A percentile compares a stretch with the other conserved stretches of the same genome.
Conservation (phyloP, 73 alveolate genomes). For the Paramecium biaurelia region DNA sequence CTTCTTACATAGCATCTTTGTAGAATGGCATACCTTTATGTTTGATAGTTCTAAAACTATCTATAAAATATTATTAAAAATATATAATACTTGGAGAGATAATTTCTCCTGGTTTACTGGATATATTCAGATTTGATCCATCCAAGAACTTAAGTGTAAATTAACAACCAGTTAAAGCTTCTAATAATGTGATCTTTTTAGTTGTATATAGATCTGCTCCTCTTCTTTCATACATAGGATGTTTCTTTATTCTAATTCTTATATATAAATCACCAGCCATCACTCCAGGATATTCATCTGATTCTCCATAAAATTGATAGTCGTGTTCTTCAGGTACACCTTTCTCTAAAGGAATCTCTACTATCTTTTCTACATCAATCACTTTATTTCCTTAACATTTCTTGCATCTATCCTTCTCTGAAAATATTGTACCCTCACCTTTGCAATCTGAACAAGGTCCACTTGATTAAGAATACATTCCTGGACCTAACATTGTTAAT, state of each 20-base stretch:
- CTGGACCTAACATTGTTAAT: slow-evolving; percentile 79
- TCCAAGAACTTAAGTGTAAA: slow-evolving; percentile 80
- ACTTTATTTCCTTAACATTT: slow-evolving; percentile 86
- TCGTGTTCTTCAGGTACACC: slow-evolving; percentile 94
- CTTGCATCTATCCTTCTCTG: slow-evolving; percentile 87
- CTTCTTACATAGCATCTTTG: slow-evolving; percentile 48
- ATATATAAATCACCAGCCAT: slow-evolving; percentile 96
- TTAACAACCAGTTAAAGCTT: slow-evolving; percentile 88
- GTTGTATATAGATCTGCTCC: slow-evolving; percentile 91
- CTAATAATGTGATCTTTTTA: slow-evolving; percentile 82
- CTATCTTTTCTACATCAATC: slow-evolving; percentile 59
- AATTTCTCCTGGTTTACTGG: slow-evolving; percentile 87
- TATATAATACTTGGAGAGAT: slow-evolving; percentile 73
- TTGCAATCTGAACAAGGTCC: slow-evolving; percentile 91
- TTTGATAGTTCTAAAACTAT: slow-evolving; percentile 34
- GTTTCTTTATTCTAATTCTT: slow-evolving; percentile 80
- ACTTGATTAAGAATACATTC: slow-evolving; percentile 71
- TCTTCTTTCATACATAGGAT: slow-evolving; percentile 83
- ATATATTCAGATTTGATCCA: slow-evolving; percentile 78
- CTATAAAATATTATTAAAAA: background rate
- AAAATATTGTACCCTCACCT: slow-evolving; percentile 88
- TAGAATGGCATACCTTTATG: slow-evolving; percentile 57
- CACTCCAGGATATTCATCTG: slow-evolving; percentile 96
- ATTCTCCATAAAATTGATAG: slow-evolving; percentile 93
- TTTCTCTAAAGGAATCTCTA: slow-evolving; percentile 59